Evolutionary conservation across 2,329 filamentous ascomycete genomes (phyloP).

Genomic region (Epichloe scottii): DNA sequence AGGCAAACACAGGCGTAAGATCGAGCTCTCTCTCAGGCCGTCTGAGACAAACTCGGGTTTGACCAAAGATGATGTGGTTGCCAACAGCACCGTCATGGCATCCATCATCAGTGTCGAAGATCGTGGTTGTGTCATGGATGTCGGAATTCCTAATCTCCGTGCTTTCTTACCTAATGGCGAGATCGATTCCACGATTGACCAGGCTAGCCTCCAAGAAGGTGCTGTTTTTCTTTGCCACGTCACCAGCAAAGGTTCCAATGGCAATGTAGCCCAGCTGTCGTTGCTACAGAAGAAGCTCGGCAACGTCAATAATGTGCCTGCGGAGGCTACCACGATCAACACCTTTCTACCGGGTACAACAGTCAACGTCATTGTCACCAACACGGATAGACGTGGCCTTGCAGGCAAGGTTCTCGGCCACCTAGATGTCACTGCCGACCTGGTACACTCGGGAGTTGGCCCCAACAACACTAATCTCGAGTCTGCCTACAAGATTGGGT

Average conservation of each 20-base stretch:
- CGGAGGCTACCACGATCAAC: slow-evolving; percentile 74
- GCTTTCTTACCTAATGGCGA: slow-evolving; percentile 84
- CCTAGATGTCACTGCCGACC: slow-evolving; percentile 79
- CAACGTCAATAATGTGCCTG: slow-evolving; percentile 52
- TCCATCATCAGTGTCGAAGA: slow-evolving; percentile 89
- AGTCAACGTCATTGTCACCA: slow-evolving; percentile 71
- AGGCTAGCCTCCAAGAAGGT: slow-evolving; percentile 65
- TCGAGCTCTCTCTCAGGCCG: slow-evolving; percentile 79
- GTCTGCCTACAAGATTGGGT: slow-evolving; percentile 69
- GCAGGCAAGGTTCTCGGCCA: slow-evolving; percentile 85
- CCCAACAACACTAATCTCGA: slow-evolving; percentile 57
- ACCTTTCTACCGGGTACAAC: slow-evolving; percentile 85
- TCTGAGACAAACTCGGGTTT: slow-evolving; percentile 66
- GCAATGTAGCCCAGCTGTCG: slow-evolving; percentile 79
- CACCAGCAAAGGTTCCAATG: slow-evolving; percentile 59
- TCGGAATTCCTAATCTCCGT: slow-evolving; percentile 61
- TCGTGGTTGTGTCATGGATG: slow-evolving; percentile 85
- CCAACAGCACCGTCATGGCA: slow-evolving; percentile 72
- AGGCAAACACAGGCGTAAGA: slow-evolving; percentile 61
- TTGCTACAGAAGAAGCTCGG: slow-evolving; percentile 58
- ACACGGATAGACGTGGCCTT: slow-evolving; percentile 62
- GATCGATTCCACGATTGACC: slow-evolving; percentile 51
- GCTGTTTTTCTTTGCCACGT: slow-evolving; percentile 76
- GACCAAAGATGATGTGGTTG: slow-evolving; percentile 57
- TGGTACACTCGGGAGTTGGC: slow-evolving; percentile 74